These are phyloP conservation scores for Ogataea paraovalis DNA, from an alignment of 805 yeast genomes.

Conservation along the genomic window DNA sequence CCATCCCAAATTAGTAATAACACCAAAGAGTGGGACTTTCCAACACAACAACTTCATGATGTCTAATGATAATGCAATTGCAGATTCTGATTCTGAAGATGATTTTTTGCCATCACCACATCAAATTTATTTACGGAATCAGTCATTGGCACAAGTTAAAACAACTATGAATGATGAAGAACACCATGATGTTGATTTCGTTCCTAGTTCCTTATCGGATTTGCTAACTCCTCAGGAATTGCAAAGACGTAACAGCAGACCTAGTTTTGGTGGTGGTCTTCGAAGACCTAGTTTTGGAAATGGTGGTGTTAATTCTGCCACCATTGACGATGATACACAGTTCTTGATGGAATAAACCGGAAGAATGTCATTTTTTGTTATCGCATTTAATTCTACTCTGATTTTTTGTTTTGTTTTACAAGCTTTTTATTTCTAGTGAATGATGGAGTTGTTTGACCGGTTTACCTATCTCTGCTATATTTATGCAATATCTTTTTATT, in stretches of 20 bases:
- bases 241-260: constrained; percentile 58
- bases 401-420: background rate
- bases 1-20: background rate
- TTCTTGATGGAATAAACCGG: constrained; percentile 32
- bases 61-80: constrained; percentile 11
- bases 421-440: no score
- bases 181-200: constrained; percentile 66
- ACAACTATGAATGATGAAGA: constrained; percentile 26
- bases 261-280: constrained; percentile 13
- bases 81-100: constrained; percentile 16
- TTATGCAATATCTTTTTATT: no score
- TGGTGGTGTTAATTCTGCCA: constrained; percentile 8
- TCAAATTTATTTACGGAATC: background rate
- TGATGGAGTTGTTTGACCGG: no score
- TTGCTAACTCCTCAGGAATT: constrained; percentile 78
- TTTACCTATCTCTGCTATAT: no score
- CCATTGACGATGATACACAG: constrained; percentile 32
- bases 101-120: constrained; percentile 1
- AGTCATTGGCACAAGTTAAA: background rate
- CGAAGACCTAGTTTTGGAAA: constrained; percentile 4
- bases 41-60: background rate
- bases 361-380: background rate
- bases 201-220: constrained; percentile 79
- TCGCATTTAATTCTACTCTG: background rate
- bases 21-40: background rate